These are phyloP conservation scores for Xylariaceae sp. DNA, from an alignment of 2,329 filamentous ascomycete species.

Conservation along the genomic window DNA sequence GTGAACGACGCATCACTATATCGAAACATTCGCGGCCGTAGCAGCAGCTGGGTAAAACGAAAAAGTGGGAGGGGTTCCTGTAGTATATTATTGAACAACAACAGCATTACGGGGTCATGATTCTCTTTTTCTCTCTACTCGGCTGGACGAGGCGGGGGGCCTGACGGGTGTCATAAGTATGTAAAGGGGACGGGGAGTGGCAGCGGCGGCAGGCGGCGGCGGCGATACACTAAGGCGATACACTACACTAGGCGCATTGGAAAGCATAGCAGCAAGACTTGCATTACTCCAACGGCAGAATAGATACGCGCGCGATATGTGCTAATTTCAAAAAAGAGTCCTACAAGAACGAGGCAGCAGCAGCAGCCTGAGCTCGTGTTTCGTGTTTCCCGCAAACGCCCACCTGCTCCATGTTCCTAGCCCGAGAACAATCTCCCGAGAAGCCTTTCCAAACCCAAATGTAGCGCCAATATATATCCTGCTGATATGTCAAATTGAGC, in stretches of 20 bases:
- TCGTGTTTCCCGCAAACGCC: constrained; percentile 12
- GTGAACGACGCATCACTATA: neutral
- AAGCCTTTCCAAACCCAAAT: too few species aligned
- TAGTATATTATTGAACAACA: constrained; percentile 21
- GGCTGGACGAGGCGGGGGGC: neutral
- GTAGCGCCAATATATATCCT: too few species aligned
- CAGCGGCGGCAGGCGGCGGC: too few species aligned
- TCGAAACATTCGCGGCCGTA: constrained; percentile 4
- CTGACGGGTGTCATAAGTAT: neutral
- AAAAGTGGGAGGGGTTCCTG: constrained; percentile 13
- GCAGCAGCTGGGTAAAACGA: neutral
- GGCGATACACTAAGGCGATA: too few species aligned
- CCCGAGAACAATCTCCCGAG: too few species aligned
- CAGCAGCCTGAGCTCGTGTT: constrained; percentile 6
- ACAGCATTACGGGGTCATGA: constrained; percentile 20
- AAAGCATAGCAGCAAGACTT: neutral
- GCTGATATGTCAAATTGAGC: too few species aligned
- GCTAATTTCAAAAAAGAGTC: too few species aligned
- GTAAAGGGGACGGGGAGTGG: neutral
- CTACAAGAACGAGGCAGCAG: neutral
- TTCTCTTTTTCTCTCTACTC: constrained; percentile 7
- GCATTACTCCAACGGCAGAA: neutral
- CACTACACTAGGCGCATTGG: neutral
- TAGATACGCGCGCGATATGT: too few species aligned
- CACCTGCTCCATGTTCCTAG: constrained; percentile 1